These are phyloP conservation scores for Daucus carota DNA, from an alignment of 129 eudicot genomes.

Conservation along the genomic window DH1_v3.0 NC_030389.2:42682501-42683000, in stretches of 20 bases:
- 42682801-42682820: background rate
- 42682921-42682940: slow-evolving; percentile 17
- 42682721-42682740: background rate
- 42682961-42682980: slow-evolving; percentile 16
- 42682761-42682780: background rate
- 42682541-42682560: background rate
- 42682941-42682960: background rate
- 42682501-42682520: background rate
- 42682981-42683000: slow-evolving; percentile 32
- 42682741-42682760: background rate
- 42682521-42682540: background rate
- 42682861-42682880: background rate
- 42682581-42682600: background rate
- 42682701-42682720: background rate
- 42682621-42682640: no score
- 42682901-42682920: slow-evolving; percentile 55
- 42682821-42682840: no score
- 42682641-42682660: no score
- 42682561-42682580: background rate
- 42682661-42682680: background rate
- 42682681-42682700: background rate
- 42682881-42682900: background rate
- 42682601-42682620: background rate
- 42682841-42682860: background rate
- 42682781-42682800: background rate